These are phyloP conservation scores for Pythium dissotocum DNA, from an alignment of 352 stramenopile species.

Conservation along the genomic window DNA sequence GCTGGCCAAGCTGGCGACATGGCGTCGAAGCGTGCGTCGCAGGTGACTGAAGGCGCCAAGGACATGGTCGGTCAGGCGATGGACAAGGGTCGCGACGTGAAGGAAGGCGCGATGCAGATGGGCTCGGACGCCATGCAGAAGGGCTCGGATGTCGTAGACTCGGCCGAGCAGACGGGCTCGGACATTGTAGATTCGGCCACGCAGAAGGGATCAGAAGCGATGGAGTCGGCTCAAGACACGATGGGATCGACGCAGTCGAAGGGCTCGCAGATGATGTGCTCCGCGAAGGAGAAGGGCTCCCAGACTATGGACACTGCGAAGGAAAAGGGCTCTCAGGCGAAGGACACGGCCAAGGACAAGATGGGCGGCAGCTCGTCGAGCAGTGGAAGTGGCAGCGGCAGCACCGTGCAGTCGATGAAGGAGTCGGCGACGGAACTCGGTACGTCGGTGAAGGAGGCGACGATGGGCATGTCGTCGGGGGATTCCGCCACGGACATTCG, in stretches of 20 bases:
- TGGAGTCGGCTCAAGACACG: conserved; percentile 8
- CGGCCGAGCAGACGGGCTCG: conserved; percentile 16
- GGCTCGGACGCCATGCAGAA: conserved; percentile 21
- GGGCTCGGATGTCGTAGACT: conserved; percentile 19
- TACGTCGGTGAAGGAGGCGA: conserved; percentile 27
- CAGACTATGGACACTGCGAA: conserved; percentile 22
- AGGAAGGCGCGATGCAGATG: conserved; percentile 18
- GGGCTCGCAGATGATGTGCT: not conserved
- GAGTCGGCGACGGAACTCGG: conserved; percentile 22
- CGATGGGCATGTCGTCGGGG: conserved; percentile 30
- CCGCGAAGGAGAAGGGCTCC: conserved; percentile 18
- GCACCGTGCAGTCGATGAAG: conserved; percentile 20
- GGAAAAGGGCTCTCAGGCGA: conserved; percentile 21
- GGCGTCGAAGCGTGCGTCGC: conserved; percentile 20
- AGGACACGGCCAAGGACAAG: not conserved
- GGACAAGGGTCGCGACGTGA: conserved; percentile 27
- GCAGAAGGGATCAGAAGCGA: conserved; percentile 12
- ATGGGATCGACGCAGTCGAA: not conserved
- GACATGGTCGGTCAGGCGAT: conserved; percentile 24
- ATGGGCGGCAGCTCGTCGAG: conserved; percentile 6
- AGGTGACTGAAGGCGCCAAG: conserved; percentile 24
- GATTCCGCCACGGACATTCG: conserved; percentile 27
- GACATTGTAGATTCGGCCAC: conserved; percentile 7
- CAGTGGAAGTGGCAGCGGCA: not conserved
- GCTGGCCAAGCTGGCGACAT: conserved; percentile 27